These are phyloP conservation scores for Mentha longifolia DNA, from an alignment of 257 asterid genomes.

Conservation along the genomic window DNA sequence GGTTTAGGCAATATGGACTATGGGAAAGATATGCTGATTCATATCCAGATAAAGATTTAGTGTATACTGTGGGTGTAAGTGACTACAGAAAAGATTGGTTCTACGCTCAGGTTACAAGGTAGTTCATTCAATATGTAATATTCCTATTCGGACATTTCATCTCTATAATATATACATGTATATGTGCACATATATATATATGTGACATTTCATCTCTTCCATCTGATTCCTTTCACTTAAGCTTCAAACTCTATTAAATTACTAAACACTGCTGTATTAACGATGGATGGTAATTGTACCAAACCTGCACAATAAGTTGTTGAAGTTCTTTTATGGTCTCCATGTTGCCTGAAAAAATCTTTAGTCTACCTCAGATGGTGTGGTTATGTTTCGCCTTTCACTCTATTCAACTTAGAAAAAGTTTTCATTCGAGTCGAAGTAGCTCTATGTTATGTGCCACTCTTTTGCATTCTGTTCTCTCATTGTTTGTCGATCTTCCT, in stretches of 20 bases:
- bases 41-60: constrained; percentile 69
- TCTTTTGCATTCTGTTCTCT: neutral
- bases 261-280: too few species aligned
- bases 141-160: neutral
- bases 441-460: neutral
- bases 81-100: constrained; percentile 78
- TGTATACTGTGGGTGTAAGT: constrained; percentile 65
- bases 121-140: constrained; percentile 17
- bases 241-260: too few species aligned
- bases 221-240: neutral
- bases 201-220: too few species aligned
- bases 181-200: neutral
- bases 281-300: too few species aligned
- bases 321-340: too few species aligned
- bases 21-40: constrained; percentile 81
- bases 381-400: neutral
- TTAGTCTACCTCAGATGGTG: neutral
- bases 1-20: constrained; percentile 90
- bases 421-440: neutral
- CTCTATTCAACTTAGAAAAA: neutral
- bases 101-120: constrained; percentile 88
- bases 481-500: neutral
- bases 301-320: too few species aligned
- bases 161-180: neutral
- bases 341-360: too few species aligned